Percentiles rank a stretch among this genome's conserved stretches.
phyloP scores from a whole-genome alignment of 768 basidiomycete species.

The Boletus rubroflammeus region DNA sequence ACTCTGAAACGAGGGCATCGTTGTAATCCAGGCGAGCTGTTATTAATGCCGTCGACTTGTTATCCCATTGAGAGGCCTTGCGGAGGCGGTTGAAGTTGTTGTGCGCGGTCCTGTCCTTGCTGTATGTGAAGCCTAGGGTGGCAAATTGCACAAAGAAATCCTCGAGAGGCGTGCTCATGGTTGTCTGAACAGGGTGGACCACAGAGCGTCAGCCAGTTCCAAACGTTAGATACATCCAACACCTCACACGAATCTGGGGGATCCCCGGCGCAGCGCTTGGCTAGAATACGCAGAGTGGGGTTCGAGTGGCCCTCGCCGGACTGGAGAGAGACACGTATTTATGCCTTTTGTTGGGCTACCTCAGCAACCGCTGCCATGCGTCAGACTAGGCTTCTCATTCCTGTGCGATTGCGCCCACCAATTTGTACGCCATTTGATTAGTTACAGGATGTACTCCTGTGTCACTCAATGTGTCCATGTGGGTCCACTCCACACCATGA shows the following conservation, averaged over 20 bases:
- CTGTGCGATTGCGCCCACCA: conserved; percentile 8
- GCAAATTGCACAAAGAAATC: conserved; percentile 24
- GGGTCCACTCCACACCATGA: background rate
- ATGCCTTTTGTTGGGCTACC: background rate
- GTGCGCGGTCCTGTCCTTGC: conserved; percentile 9
- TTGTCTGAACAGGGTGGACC: background rate
- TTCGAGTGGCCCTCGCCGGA: background rate
- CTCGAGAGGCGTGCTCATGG: conserved; percentile 19
- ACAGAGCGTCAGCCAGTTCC: background rate
- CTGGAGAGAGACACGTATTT: background rate
- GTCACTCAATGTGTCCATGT: background rate
- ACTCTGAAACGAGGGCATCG: conserved; percentile 23
- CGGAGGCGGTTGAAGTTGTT: conserved; percentile 20
- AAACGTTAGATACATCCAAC: too few relatives aligned
- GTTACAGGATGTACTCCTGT: background rate
- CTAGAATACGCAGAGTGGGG: background rate
- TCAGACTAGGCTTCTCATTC: background rate
- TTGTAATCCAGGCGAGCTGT: conserved; percentile 5
- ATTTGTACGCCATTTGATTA: background rate
- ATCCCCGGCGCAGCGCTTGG: background rate
- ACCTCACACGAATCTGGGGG: background rate
- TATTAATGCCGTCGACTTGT: background rate
- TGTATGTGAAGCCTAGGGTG: conserved; percentile 15
- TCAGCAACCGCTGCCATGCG: background rate
- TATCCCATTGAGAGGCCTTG: background rate